Percentiles rank a stretch among this genome's conserved stretches.
Evolutionary conservation across 257 asterid species (phyloP).

Genomic region (Lycium ferocissimum): DNA sequence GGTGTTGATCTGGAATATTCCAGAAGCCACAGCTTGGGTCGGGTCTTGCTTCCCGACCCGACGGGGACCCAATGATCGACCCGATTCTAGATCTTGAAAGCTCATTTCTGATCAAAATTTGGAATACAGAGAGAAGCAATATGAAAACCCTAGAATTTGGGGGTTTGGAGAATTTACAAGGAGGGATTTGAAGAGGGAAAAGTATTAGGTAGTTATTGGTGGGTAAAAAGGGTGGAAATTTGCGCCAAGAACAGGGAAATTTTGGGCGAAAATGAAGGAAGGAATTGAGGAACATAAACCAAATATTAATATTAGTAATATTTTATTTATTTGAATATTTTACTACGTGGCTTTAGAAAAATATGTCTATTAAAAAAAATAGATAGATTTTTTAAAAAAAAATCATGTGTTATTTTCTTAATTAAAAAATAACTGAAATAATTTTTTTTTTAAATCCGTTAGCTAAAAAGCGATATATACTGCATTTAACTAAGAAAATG

Average conservation of each 20-base stretch:
- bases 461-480: too few species aligned
- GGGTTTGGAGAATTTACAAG: slow-evolving; percentile 21
- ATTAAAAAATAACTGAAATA: too few species aligned
- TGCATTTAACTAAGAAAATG: too few species aligned
- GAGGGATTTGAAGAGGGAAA: background rate
- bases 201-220: background rate
- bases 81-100: slow-evolving; percentile 62
- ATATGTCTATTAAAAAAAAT: too few species aligned
- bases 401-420: too few species aligned
- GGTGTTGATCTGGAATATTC: slow-evolving; percentile 56
- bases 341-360: too few species aligned
- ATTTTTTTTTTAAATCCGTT: too few species aligned
- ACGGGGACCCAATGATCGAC: slow-evolving; percentile 35
- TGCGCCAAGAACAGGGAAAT: slow-evolving; percentile 10
- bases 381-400: too few species aligned
- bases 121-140: background rate
- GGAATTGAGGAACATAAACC: background rate
- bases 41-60: slow-evolving; percentile 41
- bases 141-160: slow-evolving; percentile 27
- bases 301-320: background rate
- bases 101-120: slow-evolving; percentile 43
- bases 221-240: background rate
- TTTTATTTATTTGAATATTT: too few species aligned
- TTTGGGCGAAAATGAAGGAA: slow-evolving; percentile 16
- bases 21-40: slow-evolving; percentile 52